A percentile compares a stretch with the other conserved stretches of the same genome.
phyloP scores from a whole-genome alignment of 768 basidiomycete species.

The Rhizopogon vesiculosus region DNA sequence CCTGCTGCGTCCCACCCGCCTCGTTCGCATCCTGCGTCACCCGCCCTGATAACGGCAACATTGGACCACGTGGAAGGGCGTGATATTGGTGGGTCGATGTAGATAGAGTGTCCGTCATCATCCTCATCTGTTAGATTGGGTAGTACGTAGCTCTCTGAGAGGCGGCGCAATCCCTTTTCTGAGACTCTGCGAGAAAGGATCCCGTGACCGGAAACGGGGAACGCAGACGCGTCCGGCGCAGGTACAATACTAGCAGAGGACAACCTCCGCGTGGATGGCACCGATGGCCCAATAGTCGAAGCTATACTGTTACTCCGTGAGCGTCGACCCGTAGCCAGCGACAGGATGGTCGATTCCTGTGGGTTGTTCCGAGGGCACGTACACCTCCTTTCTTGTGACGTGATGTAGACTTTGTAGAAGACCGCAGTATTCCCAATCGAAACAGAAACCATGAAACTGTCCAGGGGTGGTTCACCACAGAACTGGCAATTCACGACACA shows the following conservation, averaged over 20 bases:
- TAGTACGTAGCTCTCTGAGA: constrained; percentile 38
- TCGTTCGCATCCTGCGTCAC: constrained; percentile 62
- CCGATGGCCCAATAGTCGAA: constrained; percentile 32
- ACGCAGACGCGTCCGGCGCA: constrained; percentile 43
- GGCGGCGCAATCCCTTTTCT: constrained; percentile 60
- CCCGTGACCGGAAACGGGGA: constrained; percentile 80
- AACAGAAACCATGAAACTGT: constrained; percentile 62
- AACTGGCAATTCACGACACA: constrained; percentile 54
- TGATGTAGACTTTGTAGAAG: constrained; percentile 59
- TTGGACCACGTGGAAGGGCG: constrained; percentile 36
- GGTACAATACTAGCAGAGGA: constrained; percentile 36
- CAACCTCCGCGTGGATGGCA: constrained; percentile 43
- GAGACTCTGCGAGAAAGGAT: constrained; percentile 69
- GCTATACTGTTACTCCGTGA: constrained; percentile 62
- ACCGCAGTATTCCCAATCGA: constrained; percentile 61
- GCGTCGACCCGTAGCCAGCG: constrained; percentile 41
- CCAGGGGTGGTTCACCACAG: constrained; percentile 65
- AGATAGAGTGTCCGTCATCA: constrained; percentile 16
- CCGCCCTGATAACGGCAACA: constrained; percentile 47
- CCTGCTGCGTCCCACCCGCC: constrained; percentile 71
- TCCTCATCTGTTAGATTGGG: constrained; percentile 31
- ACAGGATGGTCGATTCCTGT: constrained; percentile 40
- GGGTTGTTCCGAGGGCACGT: constrained; percentile 54
- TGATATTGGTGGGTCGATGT: constrained; percentile 28
- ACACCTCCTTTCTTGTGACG: constrained; percentile 58